These are phyloP conservation scores for Thyridium curvatum DNA, from an alignment of 2,329 filamentous ascomycete species.

Conservation along the genomic window DNA sequence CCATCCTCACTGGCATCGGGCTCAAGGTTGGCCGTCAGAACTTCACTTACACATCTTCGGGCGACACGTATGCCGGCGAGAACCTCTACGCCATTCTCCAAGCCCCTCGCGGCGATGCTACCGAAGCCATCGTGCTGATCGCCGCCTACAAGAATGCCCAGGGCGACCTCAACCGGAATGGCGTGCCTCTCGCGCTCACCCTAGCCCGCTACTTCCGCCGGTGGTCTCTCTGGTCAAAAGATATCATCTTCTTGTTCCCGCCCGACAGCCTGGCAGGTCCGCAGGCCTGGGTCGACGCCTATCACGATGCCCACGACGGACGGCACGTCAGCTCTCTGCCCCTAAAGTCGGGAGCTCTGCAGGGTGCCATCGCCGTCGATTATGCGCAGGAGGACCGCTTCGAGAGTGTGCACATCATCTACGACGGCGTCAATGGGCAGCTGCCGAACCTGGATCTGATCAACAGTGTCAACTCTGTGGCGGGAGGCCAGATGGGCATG, in stretches of 20 bases:
- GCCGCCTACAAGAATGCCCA: conserved; percentile 83
- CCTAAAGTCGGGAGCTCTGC: conserved; percentile 86
- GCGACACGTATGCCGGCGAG: conserved; percentile 68
- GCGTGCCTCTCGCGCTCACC: conserved; percentile 79
- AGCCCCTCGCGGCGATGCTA: conserved; percentile 90
- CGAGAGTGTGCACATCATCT: conserved; percentile 82
- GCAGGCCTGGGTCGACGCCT: conserved; percentile 96
- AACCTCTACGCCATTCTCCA: conserved; percentile 93
- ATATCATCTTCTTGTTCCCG: conserved; percentile 87
- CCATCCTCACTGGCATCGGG: conserved; percentile 70
- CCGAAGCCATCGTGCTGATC: conserved; percentile 90
- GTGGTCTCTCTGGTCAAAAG: conserved; percentile 98
- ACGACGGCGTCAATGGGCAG: conserved; percentile 94
- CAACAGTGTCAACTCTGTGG: conserved; percentile 86
- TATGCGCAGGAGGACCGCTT: conserved; percentile 82
- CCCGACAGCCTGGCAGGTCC: conserved; percentile 85
- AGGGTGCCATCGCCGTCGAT: conserved; percentile 89
- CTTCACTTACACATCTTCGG: conserved; percentile 78
- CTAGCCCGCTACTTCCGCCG: conserved; percentile 92
- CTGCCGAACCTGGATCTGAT: conserved; percentile 92
- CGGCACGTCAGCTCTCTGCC: conserved; percentile 67
- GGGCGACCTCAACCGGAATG: conserved; percentile 74
- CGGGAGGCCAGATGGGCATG: conserved; percentile 88
- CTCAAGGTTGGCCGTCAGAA: conserved; percentile 84
- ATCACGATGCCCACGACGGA: conserved; percentile 81